phyloP scores from a whole-genome alignment of 2,329 filamentous ascomycete species.

The Decorospora gaudefroyi region DNA sequence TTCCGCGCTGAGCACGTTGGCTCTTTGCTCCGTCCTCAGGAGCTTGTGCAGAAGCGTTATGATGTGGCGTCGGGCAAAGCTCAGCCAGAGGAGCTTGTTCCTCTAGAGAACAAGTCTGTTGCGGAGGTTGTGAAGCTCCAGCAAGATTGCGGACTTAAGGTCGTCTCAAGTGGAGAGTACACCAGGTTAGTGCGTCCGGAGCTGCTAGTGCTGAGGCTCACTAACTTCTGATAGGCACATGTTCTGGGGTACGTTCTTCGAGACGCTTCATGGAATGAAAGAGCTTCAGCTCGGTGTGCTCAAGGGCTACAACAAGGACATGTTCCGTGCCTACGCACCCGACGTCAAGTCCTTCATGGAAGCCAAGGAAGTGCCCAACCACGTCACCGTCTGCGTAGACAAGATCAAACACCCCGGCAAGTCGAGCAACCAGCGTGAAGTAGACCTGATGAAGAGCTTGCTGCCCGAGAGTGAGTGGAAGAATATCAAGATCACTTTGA shows the following conservation, averaged over 20 bases:
- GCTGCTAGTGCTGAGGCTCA: not conserved
- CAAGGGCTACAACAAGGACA: constrained; percentile 56
- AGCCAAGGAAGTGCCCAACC: constrained; percentile 58
- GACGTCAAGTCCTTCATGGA: constrained; percentile 67
- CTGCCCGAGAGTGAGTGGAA: constrained; percentile 65
- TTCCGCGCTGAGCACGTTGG: constrained; percentile 76
- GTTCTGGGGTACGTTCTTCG: constrained; percentile 63
- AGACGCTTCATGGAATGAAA: constrained; percentile 59
- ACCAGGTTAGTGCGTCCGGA: constrained; percentile 28
- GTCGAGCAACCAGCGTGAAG: constrained; percentile 62
- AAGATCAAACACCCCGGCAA: constrained; percentile 62
- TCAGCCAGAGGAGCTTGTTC: constrained; percentile 51
- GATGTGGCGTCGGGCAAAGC: constrained; percentile 58
- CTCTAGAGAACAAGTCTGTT: constrained; percentile 68
- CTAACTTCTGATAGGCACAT: constrained; percentile 47
- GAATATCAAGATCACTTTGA: constrained; percentile 70
- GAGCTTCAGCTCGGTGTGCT: constrained; percentile 52
- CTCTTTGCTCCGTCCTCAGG: constrained; percentile 68
- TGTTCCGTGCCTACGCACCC: constrained; percentile 63
- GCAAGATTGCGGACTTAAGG: constrained; percentile 64
- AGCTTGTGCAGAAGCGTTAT: constrained; percentile 64
- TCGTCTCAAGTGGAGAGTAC: constrained; percentile 73
- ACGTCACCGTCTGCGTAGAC: constrained; percentile 60
- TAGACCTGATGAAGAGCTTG: constrained; percentile 62
- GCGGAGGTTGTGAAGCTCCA: constrained; percentile 68